phyloP scores from a whole-genome alignment of 441 rosid genomes.

The Erodium trifolium region DNA sequence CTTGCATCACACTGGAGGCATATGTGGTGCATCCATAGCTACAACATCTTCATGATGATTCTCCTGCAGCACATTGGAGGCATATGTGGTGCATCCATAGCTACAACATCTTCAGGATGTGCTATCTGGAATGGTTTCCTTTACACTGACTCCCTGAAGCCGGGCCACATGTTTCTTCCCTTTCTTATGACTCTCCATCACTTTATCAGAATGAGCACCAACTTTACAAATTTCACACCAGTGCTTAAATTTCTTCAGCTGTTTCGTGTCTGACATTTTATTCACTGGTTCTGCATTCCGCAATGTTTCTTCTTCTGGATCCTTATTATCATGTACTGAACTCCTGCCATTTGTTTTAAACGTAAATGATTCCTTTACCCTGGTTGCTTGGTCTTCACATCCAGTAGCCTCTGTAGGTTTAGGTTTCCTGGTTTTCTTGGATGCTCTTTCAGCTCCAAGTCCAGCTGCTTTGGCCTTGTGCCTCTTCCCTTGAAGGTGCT shows the following conservation, averaged over 20 bases:
- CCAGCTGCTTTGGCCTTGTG: constrained; percentile 35
- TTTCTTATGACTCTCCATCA: constrained; percentile 37
- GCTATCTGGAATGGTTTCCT: neutral
- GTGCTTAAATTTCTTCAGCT: constrained; percentile 22
- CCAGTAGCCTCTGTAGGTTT: constrained; percentile 3
- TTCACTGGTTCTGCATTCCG: neutral
- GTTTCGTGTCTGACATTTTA: constrained; percentile 12
- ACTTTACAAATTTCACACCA: constrained; percentile 48
- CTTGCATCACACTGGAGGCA: neutral
- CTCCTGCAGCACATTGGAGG: neutral
- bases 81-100: neutral
- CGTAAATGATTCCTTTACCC: no score
- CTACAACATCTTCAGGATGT: neutral
- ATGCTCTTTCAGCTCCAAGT: constrained; percentile 20
- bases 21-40: neutral
- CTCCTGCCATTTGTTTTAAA: neutral
- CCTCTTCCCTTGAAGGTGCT: constrained; percentile 37
- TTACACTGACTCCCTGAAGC: constrained; percentile 15
- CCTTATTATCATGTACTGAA: constrained; percentile 13
- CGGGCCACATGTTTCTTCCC: constrained; percentile 46
- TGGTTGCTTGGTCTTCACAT: constrained; percentile 6
- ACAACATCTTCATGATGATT: neutral
- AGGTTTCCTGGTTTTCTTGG: constrained; percentile 13
- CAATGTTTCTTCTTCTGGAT: constrained; percentile 11
- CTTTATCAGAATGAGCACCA: constrained; percentile 24